These are phyloP conservation scores for Populus davidiana DNA, from an alignment of 345 rosid species.

Conservation along the genomic window DNA sequence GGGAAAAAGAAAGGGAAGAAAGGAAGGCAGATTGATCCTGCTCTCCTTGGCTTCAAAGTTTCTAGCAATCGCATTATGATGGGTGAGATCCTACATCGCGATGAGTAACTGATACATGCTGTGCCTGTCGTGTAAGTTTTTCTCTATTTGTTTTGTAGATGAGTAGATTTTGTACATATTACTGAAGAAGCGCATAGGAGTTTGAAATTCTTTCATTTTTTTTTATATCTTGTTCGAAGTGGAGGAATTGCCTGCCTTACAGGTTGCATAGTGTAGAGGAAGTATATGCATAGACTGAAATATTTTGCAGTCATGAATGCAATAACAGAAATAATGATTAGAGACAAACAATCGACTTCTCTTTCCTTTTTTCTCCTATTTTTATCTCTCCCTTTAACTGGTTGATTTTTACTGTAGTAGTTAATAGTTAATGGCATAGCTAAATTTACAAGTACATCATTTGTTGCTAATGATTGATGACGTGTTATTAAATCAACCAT, in stretches of 20 bases:
- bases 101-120: constrained; percentile 33
- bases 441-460: no score
- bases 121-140: constrained; percentile 1
- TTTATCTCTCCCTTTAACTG: no score
- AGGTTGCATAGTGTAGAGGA: no score
- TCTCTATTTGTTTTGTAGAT: not conserved
- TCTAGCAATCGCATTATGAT: constrained; percentile 89
- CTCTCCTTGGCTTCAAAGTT: constrained; percentile 88
- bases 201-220: not conserved
- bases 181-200: not conserved
- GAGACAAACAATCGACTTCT: no score
- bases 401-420: no score
- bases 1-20: constrained; percentile 89
- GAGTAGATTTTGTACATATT: constrained; percentile 18
- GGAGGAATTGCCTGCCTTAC: not conserved
- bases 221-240: not conserved
- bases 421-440: no score
- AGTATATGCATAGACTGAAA: not conserved
- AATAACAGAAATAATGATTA: no score
- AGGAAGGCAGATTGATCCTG: constrained; percentile 82
- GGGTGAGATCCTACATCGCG: constrained; percentile 74
- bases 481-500: no score
- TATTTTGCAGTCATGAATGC: not conserved
- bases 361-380: no score
- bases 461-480: no score